Percentiles rank a stretch among this genome's conserved stretches.
phyloP scores from a whole-genome alignment of 2,329 filamentous ascomycete genomes.

The Arthrinium puccinioides region DNA sequence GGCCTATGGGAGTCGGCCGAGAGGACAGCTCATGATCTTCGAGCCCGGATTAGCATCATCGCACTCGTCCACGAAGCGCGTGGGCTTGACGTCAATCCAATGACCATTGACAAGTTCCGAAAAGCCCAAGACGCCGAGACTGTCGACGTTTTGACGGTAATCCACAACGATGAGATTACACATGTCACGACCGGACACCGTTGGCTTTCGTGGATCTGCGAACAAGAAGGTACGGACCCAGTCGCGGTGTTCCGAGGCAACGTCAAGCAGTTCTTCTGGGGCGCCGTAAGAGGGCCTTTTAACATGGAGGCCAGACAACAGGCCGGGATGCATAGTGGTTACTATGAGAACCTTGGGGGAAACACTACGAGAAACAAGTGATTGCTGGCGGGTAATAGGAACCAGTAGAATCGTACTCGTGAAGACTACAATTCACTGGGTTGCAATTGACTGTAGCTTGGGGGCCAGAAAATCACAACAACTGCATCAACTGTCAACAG shows the following conservation, averaged over 20 bases:
- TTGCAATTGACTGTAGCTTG: constrained; percentile 8
- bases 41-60: constrained; percentile 37
- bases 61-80: constrained; percentile 39
- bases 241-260: constrained; percentile 35
- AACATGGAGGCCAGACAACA: constrained; percentile 33
- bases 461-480: too few species aligned
- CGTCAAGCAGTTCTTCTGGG: constrained; percentile 33
- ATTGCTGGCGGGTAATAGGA: constrained; percentile 22
- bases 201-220: constrained; percentile 39
- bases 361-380: constrained; percentile 15
- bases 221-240: constrained; percentile 34
- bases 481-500: too few species aligned
- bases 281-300: constrained; percentile 34
- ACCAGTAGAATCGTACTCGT: too few species aligned
- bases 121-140: constrained; percentile 31
- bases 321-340: constrained; percentile 34
- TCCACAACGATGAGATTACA: constrained; percentile 40
- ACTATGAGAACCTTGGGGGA: constrained; percentile 28
- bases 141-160: constrained; percentile 31
- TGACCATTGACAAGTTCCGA: constrained; percentile 39
- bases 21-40: constrained; percentile 33
- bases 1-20: constrained; percentile 36
- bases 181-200: constrained; percentile 39
- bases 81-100: constrained; percentile 36
- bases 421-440: too few species aligned